Evolutionary conservation across 78 protist species (phyloP), one percentile per base, ranked within the genome.

Genomic region (Ministeria vibrans): DNA sequence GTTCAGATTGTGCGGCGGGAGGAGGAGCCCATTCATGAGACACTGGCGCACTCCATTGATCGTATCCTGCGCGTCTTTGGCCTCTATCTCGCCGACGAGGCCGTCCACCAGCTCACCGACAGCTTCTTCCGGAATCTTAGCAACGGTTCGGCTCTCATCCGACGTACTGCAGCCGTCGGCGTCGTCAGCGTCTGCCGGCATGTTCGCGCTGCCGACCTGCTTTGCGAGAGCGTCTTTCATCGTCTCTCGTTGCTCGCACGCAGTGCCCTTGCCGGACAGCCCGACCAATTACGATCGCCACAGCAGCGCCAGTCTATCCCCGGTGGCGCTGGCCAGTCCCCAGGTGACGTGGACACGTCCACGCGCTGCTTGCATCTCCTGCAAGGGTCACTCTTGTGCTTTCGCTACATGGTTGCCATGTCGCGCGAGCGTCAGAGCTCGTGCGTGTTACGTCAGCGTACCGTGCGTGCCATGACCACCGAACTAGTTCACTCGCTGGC

Each of bases 21-120:
- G 53, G 75, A 68, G 1, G 75, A 68, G 49, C 34, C 75, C 53
- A 32, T 68, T 11, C 75, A 68, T 25, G 75, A 68, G 28, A 68
- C 75, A 13, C 49, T 68, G 27, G 75, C 75, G 20, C 27, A 15
- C 4, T 11, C 36, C 27, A 28, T 11, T 13, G 51, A 68, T 7
- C 36, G 42, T 44, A 13, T 68, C 30, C 23, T 13, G 53, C 28
- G 5, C 23, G 75, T n/a, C 38, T 41, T 42, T 41, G 75, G 51
- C 36, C 13, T 41, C 44, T 41, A 28, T n/a, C 25, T 68, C n/a
- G 75, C 75, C 1, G 51, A 68, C n/a, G 75, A 4, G 5, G 53
- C 36, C 5, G 51, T 68, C 9, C 1, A 15, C n/a, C 36, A 23
- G 5, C 27, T 68, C 9, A 13, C 42, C 28, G 71, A 34, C 22